Base-by-base conservation (phyloP, 371 early-diverging fungal species). In the Mucor irregularis region DNA sequence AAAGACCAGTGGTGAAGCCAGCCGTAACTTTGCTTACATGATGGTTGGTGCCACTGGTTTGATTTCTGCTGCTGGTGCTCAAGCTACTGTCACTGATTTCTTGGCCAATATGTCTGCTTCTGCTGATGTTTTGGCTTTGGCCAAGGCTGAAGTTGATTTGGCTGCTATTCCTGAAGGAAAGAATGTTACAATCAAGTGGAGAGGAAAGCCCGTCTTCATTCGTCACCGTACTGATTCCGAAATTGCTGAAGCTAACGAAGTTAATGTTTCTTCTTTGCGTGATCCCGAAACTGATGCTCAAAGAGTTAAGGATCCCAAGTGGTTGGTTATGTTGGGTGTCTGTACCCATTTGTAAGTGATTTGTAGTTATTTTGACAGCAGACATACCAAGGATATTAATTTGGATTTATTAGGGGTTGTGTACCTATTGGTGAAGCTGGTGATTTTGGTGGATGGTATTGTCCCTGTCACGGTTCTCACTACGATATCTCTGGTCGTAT, bases 381-480 rank as follows among this genome's bases (percentile, higher is more conserved):
- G 24, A 21, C 17, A 16, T 25, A 21, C 14, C 17, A 28, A 7
- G n/a, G 29, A 45, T 53, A 33, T 30, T 51, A 26, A 58, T 19
- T 10, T 58, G 19, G 17, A 31, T 42, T 16, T 21, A 55, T 14
- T 68, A 80, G 88, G 71, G 95, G 98, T 70, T 98, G 98, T 83
- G 97, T 98, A 44, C 98, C 98, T 56, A 90, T 97, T 66, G 97
- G 96, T 56, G 97, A 98, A 73, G 89, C 97, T 74, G 97, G 97
- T 78, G 98, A 97, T 61, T 98, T 80, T 69, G 95, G 94, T 64
- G 98, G 97, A 58, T 98, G 97, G 97, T 98, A 95, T 85, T 98
- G 98, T 85, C 98, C 98, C 51, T 98, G 98, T 90, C 97, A 96
- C 81, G 97, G 98, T 65, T 96, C 96, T 54, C 96, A 95, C 74